Conservation (phyloP, 768 basidiomycete genomes). For the Russula vinacea region DNA sequence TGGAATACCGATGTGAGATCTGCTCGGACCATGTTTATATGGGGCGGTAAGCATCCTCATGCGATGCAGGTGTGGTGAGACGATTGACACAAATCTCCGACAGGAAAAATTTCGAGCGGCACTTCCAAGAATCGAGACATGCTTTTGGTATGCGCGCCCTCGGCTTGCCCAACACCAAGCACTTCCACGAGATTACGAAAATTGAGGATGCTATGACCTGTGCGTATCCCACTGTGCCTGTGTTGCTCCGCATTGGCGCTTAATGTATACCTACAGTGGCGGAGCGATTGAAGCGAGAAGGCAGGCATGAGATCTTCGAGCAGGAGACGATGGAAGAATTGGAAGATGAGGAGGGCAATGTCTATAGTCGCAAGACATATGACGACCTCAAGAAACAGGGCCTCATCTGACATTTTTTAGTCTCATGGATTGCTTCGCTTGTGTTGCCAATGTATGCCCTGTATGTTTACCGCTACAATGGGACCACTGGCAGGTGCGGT, state of each 20-base stretch:
- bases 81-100: neutral
- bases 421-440: neutral
- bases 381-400: constrained; percentile 97
- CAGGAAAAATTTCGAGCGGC: constrained; percentile 94
- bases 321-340: constrained; percentile 97
- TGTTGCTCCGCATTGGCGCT: neutral
- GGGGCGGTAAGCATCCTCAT: constrained; percentile 62
- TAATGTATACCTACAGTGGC: constrained; percentile 57
- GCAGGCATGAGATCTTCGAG: constrained; percentile 88
- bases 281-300: constrained; percentile 95
- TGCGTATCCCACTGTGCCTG: constrained; percentile 44
- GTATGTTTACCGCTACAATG: neutral
- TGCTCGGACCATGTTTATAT: constrained; percentile 96
- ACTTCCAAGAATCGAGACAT: constrained; percentile 96
- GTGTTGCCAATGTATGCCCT: neutral
- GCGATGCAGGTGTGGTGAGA: neutral
- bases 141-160: constrained; percentile 98
- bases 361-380: constrained; percentile 97
- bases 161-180: constrained; percentile 96
- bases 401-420: constrained; percentile 50
- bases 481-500: neutral
- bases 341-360: constrained; percentile 98
- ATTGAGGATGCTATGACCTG: constrained; percentile 95
- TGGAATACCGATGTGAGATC: constrained; percentile 96
- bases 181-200: constrained; percentile 97